Base-by-base conservation (phyloP, 768 basidiomycete genomes). In the Trametes punicea region DNA sequence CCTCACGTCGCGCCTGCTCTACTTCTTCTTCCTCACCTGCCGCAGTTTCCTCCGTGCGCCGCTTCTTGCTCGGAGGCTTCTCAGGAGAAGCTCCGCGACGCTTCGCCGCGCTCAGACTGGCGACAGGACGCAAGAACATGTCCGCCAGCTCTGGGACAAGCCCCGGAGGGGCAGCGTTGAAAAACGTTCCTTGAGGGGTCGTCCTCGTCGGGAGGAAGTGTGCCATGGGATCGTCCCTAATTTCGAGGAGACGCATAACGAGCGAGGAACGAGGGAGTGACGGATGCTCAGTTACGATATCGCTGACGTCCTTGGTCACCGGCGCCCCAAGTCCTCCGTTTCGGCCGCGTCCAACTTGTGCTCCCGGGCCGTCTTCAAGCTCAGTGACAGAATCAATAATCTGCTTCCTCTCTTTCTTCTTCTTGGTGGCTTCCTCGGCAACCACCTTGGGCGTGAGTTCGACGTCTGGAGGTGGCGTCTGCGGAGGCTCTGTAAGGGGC, bases 351-450 rank as follows among this genome's bases (percentile, higher is more conserved):
- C 83, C 80, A 47, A 75, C 69, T 57, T 77, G 74, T 6, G 75
- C 74, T 23, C 82, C 80, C 23, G 79, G 81, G 2, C 84, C 83
- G 55, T 84, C 83, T 39, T 80, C 78, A 40, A 94, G 80, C 70
- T 98, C 94, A 6, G 89, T 94, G 40, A 92, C 82, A n/a, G 82
- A 80, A 69, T 98, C 95, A 52, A 96, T 88, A 41, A 94, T 90
- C 62, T 90, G 87, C 71, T 88, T 95, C 78, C 87, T 91, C 65
- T 88, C 85, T 81, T 63, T 80, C 74, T 74, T 80, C 75, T 65
- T 69, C 57, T 65, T 74, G n/a, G 66, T 69, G 11, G 70, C 64
- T 46, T 73, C 73, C 33, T 74, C 71, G 36, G 74, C 75, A n/a
- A 75, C 77, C 26, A 74, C 77, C 4, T 76, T 75, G 4, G 81